Conservation (phyloP, 2,329 filamentous ascomycete genomes). For the Botrytis fabae region DNA sequence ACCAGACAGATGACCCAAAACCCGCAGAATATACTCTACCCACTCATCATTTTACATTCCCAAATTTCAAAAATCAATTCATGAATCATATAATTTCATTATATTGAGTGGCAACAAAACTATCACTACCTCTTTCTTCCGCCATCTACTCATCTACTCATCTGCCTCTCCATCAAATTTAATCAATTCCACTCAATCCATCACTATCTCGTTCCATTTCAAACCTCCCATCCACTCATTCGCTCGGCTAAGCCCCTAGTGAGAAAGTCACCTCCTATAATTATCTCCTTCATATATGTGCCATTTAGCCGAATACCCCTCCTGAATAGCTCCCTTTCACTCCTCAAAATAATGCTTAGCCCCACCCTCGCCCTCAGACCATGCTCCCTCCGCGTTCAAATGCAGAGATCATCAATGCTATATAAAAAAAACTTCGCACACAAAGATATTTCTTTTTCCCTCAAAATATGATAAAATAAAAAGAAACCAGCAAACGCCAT, state of each 20-base stretch:
- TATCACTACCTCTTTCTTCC: not conserved
- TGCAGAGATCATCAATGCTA: not conserved
- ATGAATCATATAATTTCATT: not conserved
- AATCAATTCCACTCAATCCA: not conserved
- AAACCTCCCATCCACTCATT: not conserved
- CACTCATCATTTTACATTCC: too few relatives aligned
- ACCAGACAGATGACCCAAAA: too few relatives aligned
- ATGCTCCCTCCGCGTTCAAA: not conserved
- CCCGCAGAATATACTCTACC: too few relatives aligned
- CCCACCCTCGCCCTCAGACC: not conserved
- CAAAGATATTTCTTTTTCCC: not conserved
- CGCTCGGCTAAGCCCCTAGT: not conserved
- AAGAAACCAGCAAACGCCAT: not conserved
- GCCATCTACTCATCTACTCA: not conserved
- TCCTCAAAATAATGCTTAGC: not conserved
- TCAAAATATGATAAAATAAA: not conserved
- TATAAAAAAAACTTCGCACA: not conserved
- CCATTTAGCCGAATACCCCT: too few relatives aligned
- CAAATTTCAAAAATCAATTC: not conserved
- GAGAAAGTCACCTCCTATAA: not conserved
- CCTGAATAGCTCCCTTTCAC: not conserved
- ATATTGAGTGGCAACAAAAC: not conserved
- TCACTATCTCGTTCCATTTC: not conserved
- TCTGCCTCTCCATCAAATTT: not conserved
- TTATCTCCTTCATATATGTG: not conserved